phyloP scores from a whole-genome alignment of 768 basidiomycete species.

The Trametes meyenii region DNA sequence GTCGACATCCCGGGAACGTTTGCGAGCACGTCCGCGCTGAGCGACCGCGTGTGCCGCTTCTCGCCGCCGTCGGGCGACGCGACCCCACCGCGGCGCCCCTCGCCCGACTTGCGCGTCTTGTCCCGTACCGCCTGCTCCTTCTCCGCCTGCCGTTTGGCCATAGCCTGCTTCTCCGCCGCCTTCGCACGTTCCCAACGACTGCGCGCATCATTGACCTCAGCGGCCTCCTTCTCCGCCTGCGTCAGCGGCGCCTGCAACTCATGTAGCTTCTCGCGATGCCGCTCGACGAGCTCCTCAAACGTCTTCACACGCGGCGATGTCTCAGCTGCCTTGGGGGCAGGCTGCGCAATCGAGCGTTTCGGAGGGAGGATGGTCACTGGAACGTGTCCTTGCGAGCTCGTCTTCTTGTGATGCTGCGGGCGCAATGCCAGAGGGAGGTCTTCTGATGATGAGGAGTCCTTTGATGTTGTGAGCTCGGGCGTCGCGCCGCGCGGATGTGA shows the following conservation, averaged over 20 bases:
- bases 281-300: slow-evolving; percentile 84
- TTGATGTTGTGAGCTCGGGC: slow-evolving; percentile 5
- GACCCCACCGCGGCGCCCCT: slow-evolving; percentile 6
- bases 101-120: slow-evolving; percentile 20
- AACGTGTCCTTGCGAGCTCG: slow-evolving; percentile 38
- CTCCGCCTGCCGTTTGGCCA: slow-evolving; percentile 73
- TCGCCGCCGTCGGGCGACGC: slow-evolving; percentile 14
- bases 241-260: slow-evolving; percentile 84
- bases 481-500: slow-evolving; percentile 33
- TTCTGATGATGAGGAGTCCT: slow-evolving; percentile 38
- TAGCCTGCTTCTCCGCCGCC: slow-evolving; percentile 71
- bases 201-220: slow-evolving; percentile 73
- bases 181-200: slow-evolving; percentile 83
- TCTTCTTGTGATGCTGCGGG: slow-evolving; percentile 28
- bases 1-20: slow-evolving; percentile 37
- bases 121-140: slow-evolving; percentile 52
- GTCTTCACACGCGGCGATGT: slow-evolving; percentile 58
- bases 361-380: slow-evolving; percentile 51
- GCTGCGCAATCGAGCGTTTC: slow-evolving; percentile 38
- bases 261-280: slow-evolving; percentile 83
- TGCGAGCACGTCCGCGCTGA: slow-evolving; percentile 66
- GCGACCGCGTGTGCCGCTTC: slow-evolving; percentile 41
- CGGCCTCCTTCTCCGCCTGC: slow-evolving; percentile 76
- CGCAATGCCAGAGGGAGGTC: slow-evolving; percentile 45
- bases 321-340: slow-evolving; percentile 52